Base-by-base conservation (phyloP, 805 yeast genomes). In the Candida ponderosae region DNA sequence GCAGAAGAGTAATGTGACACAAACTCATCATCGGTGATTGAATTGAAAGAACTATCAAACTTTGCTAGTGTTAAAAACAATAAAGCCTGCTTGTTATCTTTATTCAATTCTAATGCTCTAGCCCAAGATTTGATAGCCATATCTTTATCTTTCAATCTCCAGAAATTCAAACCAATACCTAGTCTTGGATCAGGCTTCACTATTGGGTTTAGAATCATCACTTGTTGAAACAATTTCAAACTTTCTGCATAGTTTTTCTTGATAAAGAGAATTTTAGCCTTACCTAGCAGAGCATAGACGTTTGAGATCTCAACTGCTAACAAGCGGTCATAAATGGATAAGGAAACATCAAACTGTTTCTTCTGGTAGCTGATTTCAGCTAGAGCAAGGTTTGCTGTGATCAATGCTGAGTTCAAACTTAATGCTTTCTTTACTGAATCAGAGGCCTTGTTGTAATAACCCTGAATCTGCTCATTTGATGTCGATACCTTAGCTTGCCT, bases 121-220 rank as follows among this genome's bases (percentile, higher is more conserved):
- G 74, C 72, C 97, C 97, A 93, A 0, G 97, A 81, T 35, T 65
- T 63, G 6, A 72, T 53, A 0, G 98, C 97, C 65, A 86, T 72
- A 36, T 72, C 72, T 44, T 75, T 73, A 56, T 86, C 95, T 36
- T 81, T 81, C 43, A 93, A 64, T 42, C 75, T 75, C 97, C 97
- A 93, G 55, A 80, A 90, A 59, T 97, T 89, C 45, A 93, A 64
- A 27, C 98, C 99, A 42, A 90, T 76, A 21, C 97, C 99, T 42
- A 93, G 72, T 59, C 99, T 71, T 16, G 97, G 94, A 62, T 90
- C 97, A 5, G 97, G 97, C 47, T 74, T 73, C 47, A 82, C 63
- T 28, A 81, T 56, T 2, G 97, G 97, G 43, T 87, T 80, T 35
- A 79, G 66, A 26, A 80, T 70, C 45, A 93, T 66, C 7, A 84